phyloP scores from a whole-genome alignment of 2,329 filamentous ascomycete genomes.

The Gaeumannomyces tritici region DNA sequence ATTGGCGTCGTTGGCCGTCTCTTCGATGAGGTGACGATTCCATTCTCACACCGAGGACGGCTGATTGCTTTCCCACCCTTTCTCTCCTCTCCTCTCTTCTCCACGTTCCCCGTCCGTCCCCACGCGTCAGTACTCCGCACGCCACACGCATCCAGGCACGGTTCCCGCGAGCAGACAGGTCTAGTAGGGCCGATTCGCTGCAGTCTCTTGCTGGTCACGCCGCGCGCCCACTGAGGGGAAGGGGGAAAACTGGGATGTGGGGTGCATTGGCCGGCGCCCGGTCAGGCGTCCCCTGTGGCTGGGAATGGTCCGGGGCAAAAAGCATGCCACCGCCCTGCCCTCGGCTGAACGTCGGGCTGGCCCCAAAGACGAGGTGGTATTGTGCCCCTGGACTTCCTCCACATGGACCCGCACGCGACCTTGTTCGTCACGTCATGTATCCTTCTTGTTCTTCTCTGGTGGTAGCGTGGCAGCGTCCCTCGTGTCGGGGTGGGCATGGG shows the following conservation, averaged over 20 bases:
- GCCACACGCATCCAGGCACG: too few relatives aligned
- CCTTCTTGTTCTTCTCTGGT: neutral
- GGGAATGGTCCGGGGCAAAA: neutral
- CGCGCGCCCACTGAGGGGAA: neutral
- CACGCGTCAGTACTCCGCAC: neutral
- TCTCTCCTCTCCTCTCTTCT: too few relatives aligned
- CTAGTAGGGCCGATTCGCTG: neutral
- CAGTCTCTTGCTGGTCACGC: neutral
- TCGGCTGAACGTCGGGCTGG: neutral
- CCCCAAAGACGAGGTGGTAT: too few relatives aligned
- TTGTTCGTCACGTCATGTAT: neutral
- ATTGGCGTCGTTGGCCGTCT: too few relatives aligned
- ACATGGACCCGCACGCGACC: neutral
- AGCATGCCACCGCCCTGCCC: neutral
- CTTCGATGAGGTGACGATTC: too few relatives aligned
- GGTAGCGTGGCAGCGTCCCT: neutral
- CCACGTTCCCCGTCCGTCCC: neutral
- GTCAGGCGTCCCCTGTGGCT: too few relatives aligned
- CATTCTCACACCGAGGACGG: too few relatives aligned
- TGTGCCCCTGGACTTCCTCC: too few relatives aligned
- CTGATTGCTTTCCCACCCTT: too few relatives aligned
- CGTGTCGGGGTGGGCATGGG: neutral
- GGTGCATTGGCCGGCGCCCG: neutral
- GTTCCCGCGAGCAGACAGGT: neutral
- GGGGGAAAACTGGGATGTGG: neutral